phyloP scores from a whole-genome alignment of 1,284 basidiomycete species.

The Irpex rosettiformis region DNA sequence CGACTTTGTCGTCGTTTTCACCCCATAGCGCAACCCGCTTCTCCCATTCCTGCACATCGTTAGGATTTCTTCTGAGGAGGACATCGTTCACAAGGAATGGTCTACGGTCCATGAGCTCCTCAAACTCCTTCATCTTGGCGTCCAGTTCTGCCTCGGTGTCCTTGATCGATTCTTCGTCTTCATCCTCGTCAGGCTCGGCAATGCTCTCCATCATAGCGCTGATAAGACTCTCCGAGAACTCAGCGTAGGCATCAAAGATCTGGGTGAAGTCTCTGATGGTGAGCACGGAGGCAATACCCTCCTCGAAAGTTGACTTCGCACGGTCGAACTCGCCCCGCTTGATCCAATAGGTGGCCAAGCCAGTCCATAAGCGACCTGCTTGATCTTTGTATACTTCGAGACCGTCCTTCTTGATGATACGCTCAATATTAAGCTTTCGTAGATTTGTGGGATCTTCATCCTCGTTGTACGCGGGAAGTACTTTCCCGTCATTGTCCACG shows the following conservation, averaged over 20 bases:
- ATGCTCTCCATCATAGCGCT: constrained; percentile 90
- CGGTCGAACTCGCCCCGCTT: constrained; percentile 94
- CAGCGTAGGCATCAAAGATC: constrained; percentile 96
- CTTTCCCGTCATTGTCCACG: constrained; percentile 47
- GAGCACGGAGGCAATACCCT: constrained; percentile 80
- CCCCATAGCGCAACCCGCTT: constrained; percentile 95
- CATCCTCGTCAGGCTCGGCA: constrained; percentile 60
- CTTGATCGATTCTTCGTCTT: constrained; percentile 73
- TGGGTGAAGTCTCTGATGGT: constrained; percentile 98
- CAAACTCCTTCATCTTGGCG: constrained; percentile 88
- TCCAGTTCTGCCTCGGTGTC: constrained; percentile 90
- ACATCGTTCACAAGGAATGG: constrained; percentile 98
- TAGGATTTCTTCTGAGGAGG: constrained; percentile 88
- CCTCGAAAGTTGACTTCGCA: constrained; percentile 85
- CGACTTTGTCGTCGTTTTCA: constrained; percentile 91
- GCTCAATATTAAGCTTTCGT: constrained; percentile 83
- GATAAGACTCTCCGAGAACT: constrained; percentile 91
- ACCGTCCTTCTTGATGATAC: constrained; percentile 83
- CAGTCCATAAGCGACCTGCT: constrained; percentile 94
- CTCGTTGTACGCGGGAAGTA: constrained; percentile 58
- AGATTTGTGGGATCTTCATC: constrained; percentile 79
- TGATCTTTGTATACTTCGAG: constrained; percentile 92
- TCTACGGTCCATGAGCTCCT: constrained; percentile 91
- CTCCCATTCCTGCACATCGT: constrained; percentile 99
- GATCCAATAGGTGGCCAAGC: constrained; percentile 97